Conservation (phyloP, 139 green algal species). For the Chlamydomonas sp. region DNA sequence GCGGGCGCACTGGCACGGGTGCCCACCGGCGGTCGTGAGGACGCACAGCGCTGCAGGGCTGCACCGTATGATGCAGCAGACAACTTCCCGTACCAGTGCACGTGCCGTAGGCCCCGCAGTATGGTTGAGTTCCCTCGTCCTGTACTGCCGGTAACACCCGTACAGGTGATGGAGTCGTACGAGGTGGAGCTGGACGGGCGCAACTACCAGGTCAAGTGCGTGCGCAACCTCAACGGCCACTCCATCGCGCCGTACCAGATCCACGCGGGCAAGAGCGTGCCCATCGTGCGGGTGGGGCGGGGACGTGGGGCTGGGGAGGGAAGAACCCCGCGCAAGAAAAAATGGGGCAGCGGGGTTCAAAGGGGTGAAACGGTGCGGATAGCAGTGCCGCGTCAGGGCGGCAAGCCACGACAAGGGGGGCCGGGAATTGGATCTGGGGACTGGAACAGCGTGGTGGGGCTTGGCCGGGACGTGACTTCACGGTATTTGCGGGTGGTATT, state of each 20-base stretch:
- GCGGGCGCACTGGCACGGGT: too few species aligned
- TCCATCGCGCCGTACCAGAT: constrained; percentile 97
- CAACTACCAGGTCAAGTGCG: constrained; percentile 72
- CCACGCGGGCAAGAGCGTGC: constrained; percentile 86
- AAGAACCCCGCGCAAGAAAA: too few species aligned
- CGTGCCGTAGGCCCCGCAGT: background rate
- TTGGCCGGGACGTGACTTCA: too few species aligned
- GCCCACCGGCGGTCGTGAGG: too few species aligned
- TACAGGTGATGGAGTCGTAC: constrained; percentile 91
- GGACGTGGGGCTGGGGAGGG: background rate
- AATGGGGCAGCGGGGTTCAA: too few species aligned
- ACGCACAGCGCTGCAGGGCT: too few species aligned
- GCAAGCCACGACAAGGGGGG: background rate
- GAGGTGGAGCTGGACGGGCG: constrained; percentile 97
- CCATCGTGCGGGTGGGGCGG: constrained; percentile 60
- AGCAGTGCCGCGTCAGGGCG: background rate
- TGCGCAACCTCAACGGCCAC: constrained; percentile 98
- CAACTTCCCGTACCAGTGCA: too few species aligned
- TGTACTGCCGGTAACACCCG: background rate
- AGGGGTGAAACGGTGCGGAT: too few species aligned
- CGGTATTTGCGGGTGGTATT: too few species aligned
- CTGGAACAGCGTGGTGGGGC: background rate
- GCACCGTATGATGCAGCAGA: too few species aligned
- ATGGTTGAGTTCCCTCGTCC: background rate
- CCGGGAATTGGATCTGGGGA: background rate